Evolutionary conservation across 306 rosid genomes (phyloP).

Genomic region (Fragaria iinumae): DNA sequence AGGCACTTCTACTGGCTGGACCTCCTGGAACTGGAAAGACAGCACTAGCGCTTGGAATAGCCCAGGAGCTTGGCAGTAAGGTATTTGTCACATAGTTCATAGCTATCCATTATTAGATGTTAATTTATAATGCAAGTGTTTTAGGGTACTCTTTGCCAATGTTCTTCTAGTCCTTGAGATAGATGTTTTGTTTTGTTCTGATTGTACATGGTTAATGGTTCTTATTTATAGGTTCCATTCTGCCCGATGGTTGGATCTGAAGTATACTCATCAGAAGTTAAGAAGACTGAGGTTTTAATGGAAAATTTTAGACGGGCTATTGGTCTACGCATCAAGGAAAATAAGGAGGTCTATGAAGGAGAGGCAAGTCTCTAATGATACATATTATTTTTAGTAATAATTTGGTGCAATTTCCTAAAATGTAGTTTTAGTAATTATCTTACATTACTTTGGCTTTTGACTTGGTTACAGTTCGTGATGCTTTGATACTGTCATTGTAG

Average conservation of each 20-base stretch:
- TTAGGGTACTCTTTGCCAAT: not conserved
- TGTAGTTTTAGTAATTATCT: no score
- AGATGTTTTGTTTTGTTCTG: not conserved
- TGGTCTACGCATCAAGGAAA: slow-evolving; percentile 91
- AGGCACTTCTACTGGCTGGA: slow-evolving; percentile 88
- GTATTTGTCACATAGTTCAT: slow-evolving; percentile 26
- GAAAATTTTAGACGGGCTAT: slow-evolving; percentile 88
- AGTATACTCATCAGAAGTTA: slow-evolving; percentile 95
- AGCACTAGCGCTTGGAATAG: slow-evolving; percentile 85
- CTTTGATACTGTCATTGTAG: slow-evolving; percentile 37
- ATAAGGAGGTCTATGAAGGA: slow-evolving; percentile 93
- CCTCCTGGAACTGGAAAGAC: slow-evolving; percentile 99
- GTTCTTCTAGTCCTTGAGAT: no score
- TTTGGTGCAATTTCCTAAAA: not conserved
- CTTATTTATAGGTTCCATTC: slow-evolving; percentile 67
- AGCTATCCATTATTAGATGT: no score
- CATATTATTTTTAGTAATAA: not conserved
- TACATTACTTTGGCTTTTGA: not conserved
- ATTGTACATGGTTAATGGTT: not conserved
- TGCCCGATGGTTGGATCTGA: slow-evolving; percentile 99
- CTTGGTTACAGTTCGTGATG: slow-evolving; percentile 24
- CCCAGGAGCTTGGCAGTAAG: slow-evolving; percentile 99
- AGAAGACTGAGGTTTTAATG: slow-evolving; percentile 94
- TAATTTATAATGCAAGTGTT: not conserved
- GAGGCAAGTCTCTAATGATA: slow-evolving; percentile 56